Conservation (phyloP, 2,329 filamentous ascomycete species). For the Ceratocystis destructans region DNA sequence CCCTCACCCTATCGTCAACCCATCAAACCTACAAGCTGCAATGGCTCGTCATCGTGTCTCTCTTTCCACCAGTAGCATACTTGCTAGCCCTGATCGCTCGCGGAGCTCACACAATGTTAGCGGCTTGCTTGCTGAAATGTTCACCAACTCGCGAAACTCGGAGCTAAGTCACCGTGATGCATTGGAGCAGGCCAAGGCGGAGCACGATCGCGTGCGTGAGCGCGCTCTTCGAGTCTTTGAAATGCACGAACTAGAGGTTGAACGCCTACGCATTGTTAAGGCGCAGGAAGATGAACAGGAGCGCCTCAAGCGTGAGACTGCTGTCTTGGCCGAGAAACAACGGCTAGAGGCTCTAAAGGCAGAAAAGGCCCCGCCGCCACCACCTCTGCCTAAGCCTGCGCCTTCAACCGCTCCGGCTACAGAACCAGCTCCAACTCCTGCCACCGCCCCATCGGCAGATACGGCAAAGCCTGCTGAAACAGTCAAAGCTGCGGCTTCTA, state of each 20-base stretch:
- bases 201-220: conserved; percentile 51
- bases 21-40: neutral
- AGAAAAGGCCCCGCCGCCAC: conserved; percentile 33
- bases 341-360: conserved; percentile 35
- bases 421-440: neutral
- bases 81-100: conserved; percentile 27
- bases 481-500: neutral
- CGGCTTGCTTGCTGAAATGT: conserved; percentile 43
- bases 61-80: conserved; percentile 17
- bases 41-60: conserved; percentile 15
- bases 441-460: neutral
- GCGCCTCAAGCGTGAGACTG: conserved; percentile 33
- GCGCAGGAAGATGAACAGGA: conserved; percentile 35
- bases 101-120: conserved; percentile 30
- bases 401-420: neutral
- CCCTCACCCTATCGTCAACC: neutral
- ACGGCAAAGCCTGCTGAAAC: neutral
- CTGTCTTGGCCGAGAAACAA: conserved; percentile 34
- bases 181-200: conserved; percentile 48
- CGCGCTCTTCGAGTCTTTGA: conserved; percentile 36
- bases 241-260: conserved; percentile 34
- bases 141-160: conserved; percentile 47
- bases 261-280: conserved; percentile 32
- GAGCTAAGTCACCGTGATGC: conserved; percentile 51
- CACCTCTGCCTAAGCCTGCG: conserved; percentile 27